A percentile compares a stretch with the other conserved stretches of the same genome.
Conservation (phyloP, 805 yeast species). For the Wickerhamomyces bovis region DNA sequence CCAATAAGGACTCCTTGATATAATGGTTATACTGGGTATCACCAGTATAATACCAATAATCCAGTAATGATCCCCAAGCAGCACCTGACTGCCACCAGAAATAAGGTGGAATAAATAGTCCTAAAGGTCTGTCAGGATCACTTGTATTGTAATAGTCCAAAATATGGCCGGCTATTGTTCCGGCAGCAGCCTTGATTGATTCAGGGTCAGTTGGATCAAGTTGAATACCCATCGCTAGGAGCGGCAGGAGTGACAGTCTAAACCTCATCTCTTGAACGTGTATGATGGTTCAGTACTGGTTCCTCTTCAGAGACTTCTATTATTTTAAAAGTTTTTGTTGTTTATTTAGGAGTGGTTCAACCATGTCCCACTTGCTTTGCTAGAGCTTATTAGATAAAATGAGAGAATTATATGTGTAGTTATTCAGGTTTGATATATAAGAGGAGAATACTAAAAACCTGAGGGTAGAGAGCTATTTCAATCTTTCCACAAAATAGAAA, state of each 20-base stretch:
- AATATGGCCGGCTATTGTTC: slow-evolving; percentile 60
- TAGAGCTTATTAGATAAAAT: neutral
- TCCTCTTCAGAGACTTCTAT: neutral
- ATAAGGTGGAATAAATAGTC: slow-evolving; percentile 84
- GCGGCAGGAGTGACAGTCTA: neutral
- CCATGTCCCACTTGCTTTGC: neutral
- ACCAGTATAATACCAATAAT: slow-evolving; percentile 65
- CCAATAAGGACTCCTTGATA: slow-evolving; percentile 56
- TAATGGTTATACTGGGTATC: slow-evolving; percentile 59
- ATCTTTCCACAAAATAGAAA: no score
- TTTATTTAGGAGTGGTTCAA: no score
- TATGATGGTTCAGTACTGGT: no score
- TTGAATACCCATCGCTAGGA: neutral
- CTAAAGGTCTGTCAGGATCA: slow-evolving; percentile 69
- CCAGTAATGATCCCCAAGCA: slow-evolving; percentile 84
- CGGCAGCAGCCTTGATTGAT: slow-evolving; percentile 42
- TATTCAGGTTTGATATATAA: neutral
- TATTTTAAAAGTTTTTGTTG: no score
- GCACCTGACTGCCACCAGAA: slow-evolving; percentile 99
- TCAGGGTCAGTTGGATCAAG: neutral
- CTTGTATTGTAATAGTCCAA: slow-evolving; percentile 76
- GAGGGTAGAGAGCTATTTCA: no score
- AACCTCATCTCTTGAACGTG: neutral
- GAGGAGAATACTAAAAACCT: no score
- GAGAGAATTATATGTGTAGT: neutral